These are phyloP conservation scores for Thermothelomyces thermophilus DNA, from an alignment of 2,329 filamentous ascomycete genomes.

Conservation along the genomic window DNA sequence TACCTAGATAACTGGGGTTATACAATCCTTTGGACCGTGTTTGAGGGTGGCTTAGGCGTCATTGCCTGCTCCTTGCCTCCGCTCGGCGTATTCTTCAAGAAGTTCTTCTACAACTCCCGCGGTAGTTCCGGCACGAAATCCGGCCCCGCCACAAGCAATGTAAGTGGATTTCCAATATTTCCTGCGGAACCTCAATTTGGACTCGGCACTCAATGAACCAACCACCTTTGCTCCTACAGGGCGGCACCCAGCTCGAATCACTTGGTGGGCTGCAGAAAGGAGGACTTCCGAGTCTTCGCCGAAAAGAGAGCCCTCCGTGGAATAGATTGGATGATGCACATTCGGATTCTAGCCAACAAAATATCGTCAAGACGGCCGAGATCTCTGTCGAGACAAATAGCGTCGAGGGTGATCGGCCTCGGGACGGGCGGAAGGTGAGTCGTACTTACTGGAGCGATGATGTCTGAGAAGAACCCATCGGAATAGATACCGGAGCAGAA, in stretches of 20 bases:
- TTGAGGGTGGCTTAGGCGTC: not conserved
- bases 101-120: not conserved
- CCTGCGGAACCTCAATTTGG: not conserved
- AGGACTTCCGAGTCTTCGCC: not conserved
- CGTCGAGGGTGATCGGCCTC: not conserved
- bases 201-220: not conserved
- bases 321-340: not conserved
- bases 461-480: not conserved
- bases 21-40: not conserved
- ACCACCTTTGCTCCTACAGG: not conserved
- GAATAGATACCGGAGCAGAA: not conserved
- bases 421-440: not conserved
- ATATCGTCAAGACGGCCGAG: not conserved
- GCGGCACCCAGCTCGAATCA: not conserved
- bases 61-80: not conserved
- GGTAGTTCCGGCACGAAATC: not conserved
- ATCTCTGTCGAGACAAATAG: not conserved
- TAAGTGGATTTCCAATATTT: not conserved
- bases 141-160: not conserved
- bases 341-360: not conserved
- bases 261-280: not conserved
- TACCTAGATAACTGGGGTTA: not conserved
- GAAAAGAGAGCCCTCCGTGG: not conserved
- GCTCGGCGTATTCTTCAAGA: not conserved
- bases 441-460: not conserved